Base-by-base conservation (phyloP, 257 asterid genomes). In the Rauvolfia tetraphylla region DNA sequence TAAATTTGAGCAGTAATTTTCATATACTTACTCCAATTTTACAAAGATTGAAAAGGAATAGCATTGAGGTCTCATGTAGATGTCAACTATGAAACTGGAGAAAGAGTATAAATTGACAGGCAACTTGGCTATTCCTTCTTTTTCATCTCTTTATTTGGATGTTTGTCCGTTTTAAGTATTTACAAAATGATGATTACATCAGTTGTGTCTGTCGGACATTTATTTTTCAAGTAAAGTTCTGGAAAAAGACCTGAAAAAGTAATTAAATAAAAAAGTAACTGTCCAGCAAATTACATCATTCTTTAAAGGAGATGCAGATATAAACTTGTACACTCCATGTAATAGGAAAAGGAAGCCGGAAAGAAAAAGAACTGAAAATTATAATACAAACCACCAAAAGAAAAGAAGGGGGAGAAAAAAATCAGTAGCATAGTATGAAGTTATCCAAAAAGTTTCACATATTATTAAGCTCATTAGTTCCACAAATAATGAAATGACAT, bases 401-500 rank as follows among this genome's bases (percentile, higher is more conserved):
- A n/a, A n/a, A n/a, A n/a, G n/a, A n/a, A n/a, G n/a, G n/a, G n/a
- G n/a, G n/a, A n/a, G n/a, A 12, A 29, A 39, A 72, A 51, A 14
- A 38, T 22, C 51, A 53, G 67, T 72, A 51, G 49, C 46, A 33
- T 14, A 72, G 34, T 34, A 11, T 22, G 31, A 53, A 72, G 70
- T 51, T 36, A 23, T 51, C 74, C n/a, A 39, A 54, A 51, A 54
- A 57, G 68, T 58, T 67, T 22, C 33, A 58, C 56, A 23, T 61
- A 44, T 46, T 10, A 70, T 42, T 49, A 44, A 25, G 36, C 29
- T 36, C 22, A 44, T 10, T 38, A 56, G 54, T n/a, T 73, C 53
- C 72, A 72, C 3, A 39, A 75, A 72, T 42, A 34, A 54, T 49
- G 81, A 73, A 73, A 23, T 23, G 46, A 51, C 72, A 42, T 25